Evolutionary conservation across 768 basidiomycete genomes (phyloP), one percentile per base, ranked within the genome.

Genomic region (Gymnopilus junonius): DNA sequence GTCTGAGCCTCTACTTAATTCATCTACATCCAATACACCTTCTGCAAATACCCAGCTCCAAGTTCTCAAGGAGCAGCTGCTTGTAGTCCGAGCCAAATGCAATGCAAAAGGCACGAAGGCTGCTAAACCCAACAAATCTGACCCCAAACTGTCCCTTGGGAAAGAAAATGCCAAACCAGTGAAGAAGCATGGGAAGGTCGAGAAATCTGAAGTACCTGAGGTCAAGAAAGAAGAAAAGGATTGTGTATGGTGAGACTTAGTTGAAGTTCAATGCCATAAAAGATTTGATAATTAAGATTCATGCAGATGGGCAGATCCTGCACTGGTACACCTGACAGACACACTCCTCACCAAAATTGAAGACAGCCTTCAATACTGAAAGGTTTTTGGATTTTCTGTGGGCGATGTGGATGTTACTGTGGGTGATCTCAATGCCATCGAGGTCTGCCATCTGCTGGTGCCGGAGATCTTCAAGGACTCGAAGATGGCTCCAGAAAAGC

Each of bases 311-410:
- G 39, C 39, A 42, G 39, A 3, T 3, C 48, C 29, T 25, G 29
- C 54, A 55, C 42, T n/a, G n/a, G n/a, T n/a, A n/a, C 40, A 7
- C 37, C 50, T 69, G n/a, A 70, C 70, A 8, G 70, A 70, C 46
- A 25, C 3, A 5, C 63, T 71, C 15, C 55, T 72, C 21, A 69
- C 62, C 7, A 55, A 71, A 35, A 68, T 71, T 39, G 67, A 72
- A 43, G 63, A 63, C 4, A 69, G 59, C 15, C 46, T 63, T 6
- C 56, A 48, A 4, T 72, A 63, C 63, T 54, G 59, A 40, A 69
- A 63, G 32, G 63, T 65, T 27, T 66, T 72, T 42, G 71, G 71
- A 14, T 71, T 72, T 37, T 59, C 63, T 42, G 39, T 42, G 15
- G 39, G 20, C 39, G 15, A 15, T 42, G 14, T 12, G 39, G 39